Conservation (phyloP, 2,329 filamentous ascomycete genomes). For the Ophiocordyceps australis region DNA sequence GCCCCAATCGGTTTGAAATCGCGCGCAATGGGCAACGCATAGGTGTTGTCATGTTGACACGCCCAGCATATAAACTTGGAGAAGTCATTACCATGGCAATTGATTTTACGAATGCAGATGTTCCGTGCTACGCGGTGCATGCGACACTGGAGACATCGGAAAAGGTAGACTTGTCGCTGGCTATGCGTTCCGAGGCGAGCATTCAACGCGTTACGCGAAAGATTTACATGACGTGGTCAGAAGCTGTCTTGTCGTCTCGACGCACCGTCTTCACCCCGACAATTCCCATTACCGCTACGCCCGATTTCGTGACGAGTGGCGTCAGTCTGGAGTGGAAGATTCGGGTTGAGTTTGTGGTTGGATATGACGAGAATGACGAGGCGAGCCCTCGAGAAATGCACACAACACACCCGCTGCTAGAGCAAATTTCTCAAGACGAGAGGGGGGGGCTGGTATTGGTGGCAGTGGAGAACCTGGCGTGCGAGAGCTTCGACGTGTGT, state of each 20-base stretch:
- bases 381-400: conserved; percentile 6
- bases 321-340: conserved; percentile 80
- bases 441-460: conserved; percentile 56
- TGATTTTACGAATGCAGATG: conserved; percentile 61
- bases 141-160: conserved; percentile 76
- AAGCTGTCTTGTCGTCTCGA: conserved; percentile 67
- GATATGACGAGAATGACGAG: conserved; percentile 23
- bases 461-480: conserved; percentile 58
- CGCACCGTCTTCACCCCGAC: conserved; percentile 66
- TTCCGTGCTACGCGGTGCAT: conserved; percentile 74
- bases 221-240: conserved; percentile 58
- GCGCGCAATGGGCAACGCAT: conserved; percentile 83
- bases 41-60: conserved; percentile 72
- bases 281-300: conserved; percentile 69
- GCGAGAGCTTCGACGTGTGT: conserved; percentile 80
- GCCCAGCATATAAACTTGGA: conserved; percentile 76
- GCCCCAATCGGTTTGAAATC: conserved; percentile 89
- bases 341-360: conserved; percentile 81
- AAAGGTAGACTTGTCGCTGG: conserved; percentile 61
- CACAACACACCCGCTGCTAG: conserved; percentile 38
- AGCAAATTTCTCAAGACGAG: conserved; percentile 64
- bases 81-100: conserved; percentile 72
- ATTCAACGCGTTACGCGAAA: conserved; percentile 76
- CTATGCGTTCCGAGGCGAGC: conserved; percentile 68
- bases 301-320: conserved; percentile 81